Conservation (phyloP, 345 rosid species). For the Eucalyptus camaldulensis region DNA sequence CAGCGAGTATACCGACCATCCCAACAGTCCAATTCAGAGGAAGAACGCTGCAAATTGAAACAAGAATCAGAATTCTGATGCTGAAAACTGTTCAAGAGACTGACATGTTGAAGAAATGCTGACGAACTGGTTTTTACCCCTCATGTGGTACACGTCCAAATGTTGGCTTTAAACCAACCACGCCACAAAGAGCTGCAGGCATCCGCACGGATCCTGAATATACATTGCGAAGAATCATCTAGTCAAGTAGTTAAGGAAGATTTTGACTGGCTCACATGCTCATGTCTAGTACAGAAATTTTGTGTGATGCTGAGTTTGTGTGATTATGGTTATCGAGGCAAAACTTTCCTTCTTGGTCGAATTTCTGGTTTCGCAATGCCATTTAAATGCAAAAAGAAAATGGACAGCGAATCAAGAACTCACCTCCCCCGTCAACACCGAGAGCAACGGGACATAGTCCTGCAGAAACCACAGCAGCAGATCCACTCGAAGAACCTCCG, state of each 20-base stretch:
- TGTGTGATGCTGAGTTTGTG: neutral
- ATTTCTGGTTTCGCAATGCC: neutral
- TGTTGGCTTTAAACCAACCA: conserved; percentile 66
- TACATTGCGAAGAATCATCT: neutral
- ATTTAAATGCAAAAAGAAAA: neutral
- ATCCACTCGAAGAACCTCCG: conserved; percentile 76
- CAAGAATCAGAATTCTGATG: neutral
- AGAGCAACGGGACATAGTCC: conserved; percentile 72
- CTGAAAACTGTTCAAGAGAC: neutral
- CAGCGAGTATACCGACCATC: conserved; percentile 60
- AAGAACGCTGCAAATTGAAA: conserved; percentile 38
- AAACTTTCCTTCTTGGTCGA: neutral
- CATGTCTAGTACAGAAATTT: neutral
- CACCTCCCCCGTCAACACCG: conserved; percentile 87
- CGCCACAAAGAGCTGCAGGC: conserved; percentile 78
- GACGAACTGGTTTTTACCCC: conserved; percentile 21
- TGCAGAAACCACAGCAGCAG: conserved; percentile 69
- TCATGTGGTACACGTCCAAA: conserved; percentile 50
- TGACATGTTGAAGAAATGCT: neutral
- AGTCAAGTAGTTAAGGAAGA: neutral
- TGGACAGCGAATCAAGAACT: neutral
- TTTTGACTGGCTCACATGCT: neutral
- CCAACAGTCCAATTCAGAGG: conserved; percentile 79
- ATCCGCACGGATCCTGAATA: conserved; percentile 55
- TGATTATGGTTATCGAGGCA: neutral